phyloP scores from a whole-genome alignment of 2,329 filamentous ascomycete genomes.

The Sclerotinia glacialis region DNA sequence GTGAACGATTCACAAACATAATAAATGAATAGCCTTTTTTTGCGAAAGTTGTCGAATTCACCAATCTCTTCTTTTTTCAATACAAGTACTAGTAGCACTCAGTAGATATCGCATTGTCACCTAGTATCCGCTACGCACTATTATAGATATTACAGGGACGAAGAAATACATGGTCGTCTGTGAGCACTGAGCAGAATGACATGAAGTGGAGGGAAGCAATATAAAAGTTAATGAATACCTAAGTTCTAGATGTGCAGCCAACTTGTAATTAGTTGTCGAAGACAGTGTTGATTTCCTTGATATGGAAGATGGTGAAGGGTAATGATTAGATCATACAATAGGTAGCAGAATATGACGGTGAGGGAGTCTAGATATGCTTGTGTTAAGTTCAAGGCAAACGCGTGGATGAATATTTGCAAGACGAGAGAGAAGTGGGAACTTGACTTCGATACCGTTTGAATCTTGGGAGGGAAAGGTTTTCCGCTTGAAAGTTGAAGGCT shows the following conservation, averaged over 20 bases:
- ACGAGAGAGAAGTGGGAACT: neutral
- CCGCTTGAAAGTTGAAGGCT: neutral
- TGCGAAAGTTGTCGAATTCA: too few species aligned
- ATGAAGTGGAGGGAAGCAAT: too few species aligned
- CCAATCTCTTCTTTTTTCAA: too few species aligned
- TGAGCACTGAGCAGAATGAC: neutral
- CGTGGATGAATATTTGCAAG: neutral
- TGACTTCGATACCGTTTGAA: neutral
- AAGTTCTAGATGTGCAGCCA: neutral
- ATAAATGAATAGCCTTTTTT: too few species aligned
- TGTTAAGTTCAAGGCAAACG: neutral
- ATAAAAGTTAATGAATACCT: neutral
- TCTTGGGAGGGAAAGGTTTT: too few species aligned
- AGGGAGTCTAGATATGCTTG: neutral
- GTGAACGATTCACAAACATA: too few species aligned
- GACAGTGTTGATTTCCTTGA: neutral
- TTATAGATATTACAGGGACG: neutral
- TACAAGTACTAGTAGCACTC: neutral
- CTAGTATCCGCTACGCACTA: too few species aligned
- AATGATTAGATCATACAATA: neutral
- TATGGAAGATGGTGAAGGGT: neutral
- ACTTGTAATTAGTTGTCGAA: too few species aligned
- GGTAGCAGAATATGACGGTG: too few species aligned
- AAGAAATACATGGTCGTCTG: neutral
- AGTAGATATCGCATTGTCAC: neutral